Conservation (phyloP, 441 rosid species). For the Syzygium syzygioides region DNA sequence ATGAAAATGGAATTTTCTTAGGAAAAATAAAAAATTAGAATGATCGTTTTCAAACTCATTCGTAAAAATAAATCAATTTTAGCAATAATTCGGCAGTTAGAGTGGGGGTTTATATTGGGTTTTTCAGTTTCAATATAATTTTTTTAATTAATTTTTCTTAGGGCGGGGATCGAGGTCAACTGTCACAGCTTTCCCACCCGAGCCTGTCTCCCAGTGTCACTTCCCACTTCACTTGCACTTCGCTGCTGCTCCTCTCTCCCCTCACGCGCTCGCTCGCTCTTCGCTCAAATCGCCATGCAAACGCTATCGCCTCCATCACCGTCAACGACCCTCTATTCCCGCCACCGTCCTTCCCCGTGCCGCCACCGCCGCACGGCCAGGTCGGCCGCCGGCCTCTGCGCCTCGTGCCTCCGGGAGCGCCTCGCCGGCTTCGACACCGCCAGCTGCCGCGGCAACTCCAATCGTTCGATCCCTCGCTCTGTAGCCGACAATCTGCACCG, state of each 20-base stretch:
- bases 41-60: background rate
- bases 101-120: background rate
- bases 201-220: background rate
- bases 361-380: background rate
- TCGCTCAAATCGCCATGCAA: background rate
- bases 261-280: background rate
- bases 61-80: background rate
- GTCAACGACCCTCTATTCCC: background rate
- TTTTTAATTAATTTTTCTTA: background rate
- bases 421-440: background rate
- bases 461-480: background rate
- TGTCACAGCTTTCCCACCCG: background rate
- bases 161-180: background rate
- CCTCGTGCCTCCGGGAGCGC: background rate
- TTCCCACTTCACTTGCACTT: background rate
- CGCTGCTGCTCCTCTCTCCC: background rate
- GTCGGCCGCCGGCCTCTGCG: background rate
- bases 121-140: background rate
- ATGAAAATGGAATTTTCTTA: background rate
- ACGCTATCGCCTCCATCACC: background rate
- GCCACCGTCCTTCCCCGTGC: background rate
- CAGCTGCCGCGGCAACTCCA: background rate
- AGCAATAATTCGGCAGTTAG: background rate
- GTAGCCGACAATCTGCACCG: slow-evolving; percentile 5
- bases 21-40: background rate